Percentiles rank a stretch among this genome's conserved stretches.
These are phyloP conservation scores for Penicillium atrosanguineum DNA, from an alignment of 495 filamentous ascomycete species.

Conservation along the genomic window DNA sequence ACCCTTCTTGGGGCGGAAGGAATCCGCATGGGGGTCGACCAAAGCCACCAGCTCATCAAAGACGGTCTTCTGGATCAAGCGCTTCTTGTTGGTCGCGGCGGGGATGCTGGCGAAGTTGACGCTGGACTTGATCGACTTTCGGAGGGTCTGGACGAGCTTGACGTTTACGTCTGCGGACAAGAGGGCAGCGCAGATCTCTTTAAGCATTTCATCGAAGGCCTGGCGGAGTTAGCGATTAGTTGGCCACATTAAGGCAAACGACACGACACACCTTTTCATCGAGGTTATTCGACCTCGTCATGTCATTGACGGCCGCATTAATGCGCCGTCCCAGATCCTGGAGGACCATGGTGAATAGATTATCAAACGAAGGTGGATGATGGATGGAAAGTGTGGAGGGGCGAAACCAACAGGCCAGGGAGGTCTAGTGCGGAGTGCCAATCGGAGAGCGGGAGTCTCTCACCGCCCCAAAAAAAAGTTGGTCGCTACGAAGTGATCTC, in stretches of 20 bases:
- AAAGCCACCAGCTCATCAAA: constrained; percentile 95
- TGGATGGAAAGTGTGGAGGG: constrained; percentile 18
- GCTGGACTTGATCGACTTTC: constrained; percentile 83
- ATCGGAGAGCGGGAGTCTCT: constrained; percentile 32
- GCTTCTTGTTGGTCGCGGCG: constrained; percentile 92
- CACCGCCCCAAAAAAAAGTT: constrained; percentile 39
- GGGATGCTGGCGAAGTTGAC: constrained; percentile 94
- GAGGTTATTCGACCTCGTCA: constrained; percentile 85
- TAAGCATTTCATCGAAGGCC: constrained; percentile 97
- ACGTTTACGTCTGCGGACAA: constrained; percentile 97
- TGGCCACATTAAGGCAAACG: neutral
- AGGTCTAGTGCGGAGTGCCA: constrained; percentile 32
- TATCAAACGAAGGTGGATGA: constrained; percentile 1
- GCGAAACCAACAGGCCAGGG: constrained; percentile 25
- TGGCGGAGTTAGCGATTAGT: constrained; percentile 33
- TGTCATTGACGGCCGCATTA: constrained; percentile 90
- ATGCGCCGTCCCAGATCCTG: constrained; percentile 98
- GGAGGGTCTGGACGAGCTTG: constrained; percentile 84
- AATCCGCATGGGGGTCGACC: constrained; percentile 92
- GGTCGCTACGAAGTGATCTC: constrained; percentile 11
- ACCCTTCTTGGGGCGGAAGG: constrained; percentile 96
- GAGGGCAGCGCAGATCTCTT: constrained; percentile 91
- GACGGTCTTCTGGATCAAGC: constrained; percentile 95
- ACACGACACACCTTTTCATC: constrained; percentile 78
- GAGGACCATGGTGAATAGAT: constrained; percentile 73